Evolutionary conservation across 1,139 yeast genomes (phyloP).

Genomic region (Yamadazyma pseudoaaseri): DNA sequence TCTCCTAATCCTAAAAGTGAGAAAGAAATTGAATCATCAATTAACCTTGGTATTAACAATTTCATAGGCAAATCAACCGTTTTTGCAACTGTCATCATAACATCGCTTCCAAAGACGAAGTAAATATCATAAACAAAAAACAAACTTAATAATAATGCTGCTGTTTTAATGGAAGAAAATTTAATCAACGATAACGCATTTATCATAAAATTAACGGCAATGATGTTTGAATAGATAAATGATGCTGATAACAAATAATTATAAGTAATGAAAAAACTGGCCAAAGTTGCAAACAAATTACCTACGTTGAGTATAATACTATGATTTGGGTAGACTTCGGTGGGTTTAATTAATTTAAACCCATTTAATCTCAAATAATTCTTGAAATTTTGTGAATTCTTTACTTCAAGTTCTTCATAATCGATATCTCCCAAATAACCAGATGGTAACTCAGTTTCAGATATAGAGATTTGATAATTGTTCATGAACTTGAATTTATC

Average conservation of each 20-base stretch:
- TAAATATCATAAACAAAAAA: constrained; percentile 63
- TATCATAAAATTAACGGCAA: constrained; percentile 32
- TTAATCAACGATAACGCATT: constrained; percentile 18
- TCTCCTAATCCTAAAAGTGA: constrained; percentile 58
- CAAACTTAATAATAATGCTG: constrained; percentile 42
- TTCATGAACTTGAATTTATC: neutral
- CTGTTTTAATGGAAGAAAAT: constrained; percentile 28
- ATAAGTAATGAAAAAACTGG: constrained; percentile 15
- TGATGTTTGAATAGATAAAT: constrained; percentile 25
- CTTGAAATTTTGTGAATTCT: constrained; percentile 12
- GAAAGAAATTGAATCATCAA: neutral
- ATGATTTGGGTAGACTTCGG: constrained; percentile 20
- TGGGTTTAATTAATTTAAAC: constrained; percentile 14
- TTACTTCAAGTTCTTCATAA: constrained; percentile 17
- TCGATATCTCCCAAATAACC: constrained; percentile 11
- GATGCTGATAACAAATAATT: constrained; percentile 22
- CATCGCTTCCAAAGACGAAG: constrained; percentile 62
- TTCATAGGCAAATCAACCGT: constrained; percentile 56
- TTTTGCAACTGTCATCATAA: constrained; percentile 65
- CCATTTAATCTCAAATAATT: constrained; percentile 12
- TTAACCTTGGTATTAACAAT: constrained; percentile 42
- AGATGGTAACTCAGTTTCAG: constrained; percentile 5
- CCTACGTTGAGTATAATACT: constrained; percentile 28
- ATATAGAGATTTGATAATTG: constrained; percentile 3
- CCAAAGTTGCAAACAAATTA: constrained; percentile 24